Conservation (phyloP, 495 filamentous ascomycete genomes). For the Aspergillus nidulans region DNA sequence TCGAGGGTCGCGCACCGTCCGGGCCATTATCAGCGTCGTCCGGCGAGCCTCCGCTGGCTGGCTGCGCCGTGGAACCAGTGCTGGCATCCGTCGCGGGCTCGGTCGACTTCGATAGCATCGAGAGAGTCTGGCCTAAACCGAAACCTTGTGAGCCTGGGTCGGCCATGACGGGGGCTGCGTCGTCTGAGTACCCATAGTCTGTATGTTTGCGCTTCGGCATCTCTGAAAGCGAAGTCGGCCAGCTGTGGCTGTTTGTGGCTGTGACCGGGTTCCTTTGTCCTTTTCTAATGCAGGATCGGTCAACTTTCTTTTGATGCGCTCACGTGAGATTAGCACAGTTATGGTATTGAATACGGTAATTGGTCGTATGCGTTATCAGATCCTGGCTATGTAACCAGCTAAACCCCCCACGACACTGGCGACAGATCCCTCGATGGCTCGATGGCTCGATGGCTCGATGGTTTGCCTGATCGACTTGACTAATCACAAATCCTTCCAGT, state of each 20-base stretch:
- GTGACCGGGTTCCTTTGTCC: background rate
- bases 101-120: constrained; percentile 23
- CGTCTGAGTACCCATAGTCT: constrained; percentile 19
- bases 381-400: too few relatives aligned
- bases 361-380: constrained; percentile 5
- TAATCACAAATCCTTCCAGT: background rate
- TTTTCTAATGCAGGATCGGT: background rate
- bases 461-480: background rate
- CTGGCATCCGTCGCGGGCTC: constrained; percentile 9
- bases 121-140: constrained; percentile 33
- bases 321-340: constrained; percentile 10
- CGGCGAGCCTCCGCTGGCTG: constrained; percentile 23
- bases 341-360: background rate
- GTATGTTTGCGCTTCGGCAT: constrained; percentile 38
- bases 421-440: too few relatives aligned
- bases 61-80: background rate
- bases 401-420: background rate
- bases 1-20: constrained; percentile 18
- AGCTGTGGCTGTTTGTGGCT: background rate
- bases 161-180: constrained; percentile 22
- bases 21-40: constrained; percentile 5
- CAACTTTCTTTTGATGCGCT: constrained; percentile 2
- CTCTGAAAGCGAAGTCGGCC: background rate
- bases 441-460: background rate
- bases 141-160: constrained; percentile 9